Conservation (phyloP, 192 early-diverging fungal species). For the Rhizoclosmatium sp. region DNA sequence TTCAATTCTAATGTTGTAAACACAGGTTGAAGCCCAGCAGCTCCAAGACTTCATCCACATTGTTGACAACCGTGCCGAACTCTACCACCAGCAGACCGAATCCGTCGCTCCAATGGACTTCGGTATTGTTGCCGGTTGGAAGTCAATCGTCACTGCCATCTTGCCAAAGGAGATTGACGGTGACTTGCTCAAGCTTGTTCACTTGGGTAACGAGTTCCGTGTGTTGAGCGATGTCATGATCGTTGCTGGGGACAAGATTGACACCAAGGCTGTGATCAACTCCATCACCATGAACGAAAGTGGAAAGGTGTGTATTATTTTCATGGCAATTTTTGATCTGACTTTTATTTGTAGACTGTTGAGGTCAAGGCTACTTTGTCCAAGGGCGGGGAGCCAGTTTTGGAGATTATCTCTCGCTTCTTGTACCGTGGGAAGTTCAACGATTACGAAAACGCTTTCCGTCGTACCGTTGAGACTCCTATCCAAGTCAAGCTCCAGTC, state of each 20-base stretch:
- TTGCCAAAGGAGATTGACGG: slow-evolving; percentile 93
- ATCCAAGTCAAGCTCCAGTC: slow-evolving; percentile 73
- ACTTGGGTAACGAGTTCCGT: slow-evolving; percentile 93
- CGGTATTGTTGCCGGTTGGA: slow-evolving; percentile 92
- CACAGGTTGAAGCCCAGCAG: slow-evolving; percentile 58
- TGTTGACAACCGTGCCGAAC: slow-evolving; percentile 75
- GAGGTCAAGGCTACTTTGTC: slow-evolving; percentile 83
- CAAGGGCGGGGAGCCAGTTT: slow-evolving; percentile 68
- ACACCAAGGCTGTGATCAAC: slow-evolving; percentile 82
- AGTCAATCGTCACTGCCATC: slow-evolving; percentile 89
- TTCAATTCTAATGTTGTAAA: slow-evolving; percentile 27
- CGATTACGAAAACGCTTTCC: slow-evolving; percentile 91
- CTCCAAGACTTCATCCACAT: slow-evolving; percentile 80
- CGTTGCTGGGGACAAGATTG: slow-evolving; percentile 81
- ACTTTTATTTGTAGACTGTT: slow-evolving; percentile 58
- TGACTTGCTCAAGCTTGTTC: slow-evolving; percentile 89
- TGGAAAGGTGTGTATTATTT: slow-evolving; percentile 66
- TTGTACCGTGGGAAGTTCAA: slow-evolving; percentile 90
- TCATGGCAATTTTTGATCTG: background rate
- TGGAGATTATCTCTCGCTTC: slow-evolving; percentile 90
- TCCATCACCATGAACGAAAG: slow-evolving; percentile 88
- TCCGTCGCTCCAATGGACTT: slow-evolving; percentile 86
- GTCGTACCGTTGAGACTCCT: slow-evolving; percentile 82
- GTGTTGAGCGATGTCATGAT: slow-evolving; percentile 80
- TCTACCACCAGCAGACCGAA: slow-evolving; percentile 43